Percentiles rank a stretch among this genome's conserved stretches.
These are phyloP conservation scores for Aspergillus ostianus DNA, from an alignment of 495 filamentous ascomycete species.

Conservation along the genomic window DNA sequence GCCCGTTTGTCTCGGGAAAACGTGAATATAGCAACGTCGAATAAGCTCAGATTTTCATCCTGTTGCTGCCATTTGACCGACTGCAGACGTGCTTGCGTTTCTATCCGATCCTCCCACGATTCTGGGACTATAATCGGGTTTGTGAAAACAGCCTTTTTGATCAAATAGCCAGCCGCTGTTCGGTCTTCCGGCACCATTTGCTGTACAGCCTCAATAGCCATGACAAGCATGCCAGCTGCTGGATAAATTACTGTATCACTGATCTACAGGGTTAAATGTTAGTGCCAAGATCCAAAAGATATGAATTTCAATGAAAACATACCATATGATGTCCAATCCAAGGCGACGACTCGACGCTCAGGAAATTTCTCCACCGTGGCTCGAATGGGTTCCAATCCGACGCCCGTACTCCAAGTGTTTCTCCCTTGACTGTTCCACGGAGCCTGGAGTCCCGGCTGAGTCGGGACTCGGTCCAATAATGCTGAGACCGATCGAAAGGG, in stretches of 20 bases:
- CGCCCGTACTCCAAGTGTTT: slow-evolving; percentile 18
- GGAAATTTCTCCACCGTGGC: slow-evolving; percentile 36
- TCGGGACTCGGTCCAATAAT: slow-evolving; percentile 23
- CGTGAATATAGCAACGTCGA: too few species aligned
- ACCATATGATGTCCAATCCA: slow-evolving; percentile 42
- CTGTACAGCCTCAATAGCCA: slow-evolving; percentile 30
- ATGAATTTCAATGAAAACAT: too few species aligned
- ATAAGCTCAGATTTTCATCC: too few species aligned
- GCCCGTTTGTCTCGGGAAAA: too few species aligned
- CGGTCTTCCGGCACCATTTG: slow-evolving; percentile 21
- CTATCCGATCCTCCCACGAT: slow-evolving; percentile 14
- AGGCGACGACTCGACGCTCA: slow-evolving; percentile 29
- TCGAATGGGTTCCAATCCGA: slow-evolving; percentile 21
- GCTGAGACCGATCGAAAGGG: slow-evolving; percentile 33
- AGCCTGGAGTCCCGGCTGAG: neutral
- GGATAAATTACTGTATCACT: slow-evolving; percentile 24
- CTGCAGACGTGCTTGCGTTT: slow-evolving; percentile 30
- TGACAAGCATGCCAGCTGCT: slow-evolving; percentile 32
- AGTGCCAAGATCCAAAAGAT: too few species aligned
- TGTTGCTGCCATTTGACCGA: slow-evolving; percentile 1
- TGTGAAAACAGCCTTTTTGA: slow-evolving; percentile 34
- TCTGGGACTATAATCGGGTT: slow-evolving; percentile 32
- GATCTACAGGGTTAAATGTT: slow-evolving; percentile 3
- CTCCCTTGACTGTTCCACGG: neutral
- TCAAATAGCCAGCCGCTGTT: slow-evolving; percentile 22